A percentile compares a stretch with the other conserved stretches of the same genome.
Evolutionary conservation across 805 yeast species (phyloP).

Genomic region (Yarrowia divulgata): DNA sequence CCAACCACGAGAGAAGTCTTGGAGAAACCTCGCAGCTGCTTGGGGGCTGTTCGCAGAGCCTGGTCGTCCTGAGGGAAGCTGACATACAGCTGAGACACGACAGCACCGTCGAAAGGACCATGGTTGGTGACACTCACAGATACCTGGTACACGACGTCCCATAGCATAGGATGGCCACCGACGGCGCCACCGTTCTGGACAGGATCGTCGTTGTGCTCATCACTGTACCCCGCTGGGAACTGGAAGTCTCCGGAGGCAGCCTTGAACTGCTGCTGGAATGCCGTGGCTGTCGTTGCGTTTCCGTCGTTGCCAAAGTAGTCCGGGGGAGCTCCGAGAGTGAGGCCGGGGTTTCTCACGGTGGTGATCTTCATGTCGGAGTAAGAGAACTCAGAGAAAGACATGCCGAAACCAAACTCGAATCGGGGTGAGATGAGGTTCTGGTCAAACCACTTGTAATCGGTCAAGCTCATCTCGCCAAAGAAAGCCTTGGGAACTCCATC

Average conservation of each 20-base stretch:
- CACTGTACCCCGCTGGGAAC: constrained; percentile 25
- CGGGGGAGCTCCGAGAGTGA: constrained; percentile 49
- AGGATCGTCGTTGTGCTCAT: constrained; percentile 52
- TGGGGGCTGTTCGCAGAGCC: constrained; percentile 58
- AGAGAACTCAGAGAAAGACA: constrained; percentile 59
- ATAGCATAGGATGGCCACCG: constrained; percentile 68
- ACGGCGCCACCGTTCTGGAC: constrained; percentile 58
- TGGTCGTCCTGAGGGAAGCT: constrained; percentile 55
- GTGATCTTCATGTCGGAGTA: constrained; percentile 52
- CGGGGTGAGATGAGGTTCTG: constrained; percentile 63
- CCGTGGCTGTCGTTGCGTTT: constrained; percentile 37
- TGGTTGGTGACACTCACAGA: constrained; percentile 57
- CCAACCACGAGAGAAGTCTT: constrained; percentile 59
- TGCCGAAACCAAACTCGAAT: constrained; percentile 68
- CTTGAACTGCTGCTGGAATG: constrained; percentile 51
- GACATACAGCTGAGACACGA: constrained; percentile 61
- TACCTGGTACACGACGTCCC: constrained; percentile 61
- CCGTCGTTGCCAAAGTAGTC: constrained; percentile 10
- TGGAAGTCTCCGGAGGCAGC: constrained; percentile 15
- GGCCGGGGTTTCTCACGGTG: constrained; percentile 43
- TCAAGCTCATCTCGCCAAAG: constrained; percentile 54
- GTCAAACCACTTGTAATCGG: constrained; percentile 67
- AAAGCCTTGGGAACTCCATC: constrained; percentile 52
- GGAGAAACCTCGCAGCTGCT: constrained; percentile 64
- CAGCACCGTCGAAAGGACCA: constrained; percentile 58